Evolutionary conservation across 257 asterid species (phyloP), one percentile per base, ranked within the genome.

Genomic region (Pogostemon cablin): DNA sequence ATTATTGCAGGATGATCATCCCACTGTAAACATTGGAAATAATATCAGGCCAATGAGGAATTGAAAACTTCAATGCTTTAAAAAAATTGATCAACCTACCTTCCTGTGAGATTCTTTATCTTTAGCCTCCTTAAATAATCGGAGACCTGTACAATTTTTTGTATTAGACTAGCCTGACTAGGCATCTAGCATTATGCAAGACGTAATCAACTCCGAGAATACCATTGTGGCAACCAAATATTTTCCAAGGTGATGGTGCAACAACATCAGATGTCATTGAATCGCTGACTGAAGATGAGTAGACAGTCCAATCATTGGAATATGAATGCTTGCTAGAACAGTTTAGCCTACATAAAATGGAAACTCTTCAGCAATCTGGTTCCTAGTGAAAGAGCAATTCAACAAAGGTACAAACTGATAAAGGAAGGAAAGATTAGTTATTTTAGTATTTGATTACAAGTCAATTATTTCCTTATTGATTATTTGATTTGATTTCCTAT

Each of bases 231-330:
- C 98, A 89, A 75, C 99, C 98, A 84, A 93, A 93, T 17, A 91
- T 87, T 77, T 82, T 93, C 99, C 99, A 93, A 54, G 99, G 90
- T 12, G 98, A 90, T 39, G 97, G 96, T 25, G 99, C 99, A 76
- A 92, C 75, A 48, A 90, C 98, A 82, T 92, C 97, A 71, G 96
- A 80, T 77, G 93, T 75, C 82, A 78, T 79, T 68, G 86, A 84
- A 82, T 91, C 96, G 73, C 75, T 75, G 48, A 81, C 84, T 59
- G 90, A 83, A 77, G 96, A 89, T 61, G 95, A 84, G 82, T 81
- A 85, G 68, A 75, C 69, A 72, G 98, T 89, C 98, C 98, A 91
- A 82, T 85, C 90, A 65, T 81, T 77, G 48, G 96, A 81, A 79
- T 74, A 77, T 52, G 88, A 54, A 72, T 77, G 84, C 80, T 81